Conservation (phyloP, 805 yeast genomes). For the Pichia manshurica region DNA sequence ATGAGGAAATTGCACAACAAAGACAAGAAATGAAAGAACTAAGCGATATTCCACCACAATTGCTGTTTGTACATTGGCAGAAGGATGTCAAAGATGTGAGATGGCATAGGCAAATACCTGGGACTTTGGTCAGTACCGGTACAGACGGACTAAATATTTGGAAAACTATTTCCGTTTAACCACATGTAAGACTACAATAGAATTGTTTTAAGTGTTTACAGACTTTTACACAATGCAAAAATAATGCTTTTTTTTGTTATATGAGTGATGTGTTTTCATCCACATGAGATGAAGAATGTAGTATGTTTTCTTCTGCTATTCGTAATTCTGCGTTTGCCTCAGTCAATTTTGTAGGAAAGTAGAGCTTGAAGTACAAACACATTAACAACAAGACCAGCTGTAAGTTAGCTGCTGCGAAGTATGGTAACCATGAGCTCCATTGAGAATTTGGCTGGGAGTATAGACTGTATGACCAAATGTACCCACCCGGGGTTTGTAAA, state of each 20-base stretch:
- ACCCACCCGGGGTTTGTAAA: slow-evolving; percentile 88
- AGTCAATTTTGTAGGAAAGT: slow-evolving; percentile 17
- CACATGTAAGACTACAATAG: not conserved
- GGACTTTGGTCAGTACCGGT: slow-evolving; percentile 90
- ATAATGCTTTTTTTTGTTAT: not conserved
- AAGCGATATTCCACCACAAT: slow-evolving; percentile 89
- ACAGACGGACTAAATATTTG: slow-evolving; percentile 90
- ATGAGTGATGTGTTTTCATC: slow-evolving; percentile 9
- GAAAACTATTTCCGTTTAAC: slow-evolving; percentile 91
- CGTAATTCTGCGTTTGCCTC: slow-evolving; percentile 21
- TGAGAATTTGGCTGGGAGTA: slow-evolving; percentile 67
- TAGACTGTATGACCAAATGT: slow-evolving; percentile 67
- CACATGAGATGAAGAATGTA: not conserved
- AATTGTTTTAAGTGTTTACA: too few relatives aligned
- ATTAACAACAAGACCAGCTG: slow-evolving; percentile 58
- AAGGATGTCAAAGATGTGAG: slow-evolving; percentile 94
- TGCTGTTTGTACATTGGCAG: slow-evolving; percentile 97
- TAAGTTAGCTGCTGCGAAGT: slow-evolving; percentile 60
- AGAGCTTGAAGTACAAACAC: slow-evolving; percentile 49
- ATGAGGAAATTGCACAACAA: slow-evolving; percentile 89
- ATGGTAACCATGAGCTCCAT: slow-evolving; percentile 87
- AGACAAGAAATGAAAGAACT: slow-evolving; percentile 71
- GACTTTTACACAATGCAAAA: too few relatives aligned
- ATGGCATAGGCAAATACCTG: slow-evolving; percentile 97
- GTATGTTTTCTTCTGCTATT: slow-evolving; percentile 13